phyloP scores from a whole-genome alignment of 163 green algal genomes.

The Trebouxiophyceae sp. region DNA sequence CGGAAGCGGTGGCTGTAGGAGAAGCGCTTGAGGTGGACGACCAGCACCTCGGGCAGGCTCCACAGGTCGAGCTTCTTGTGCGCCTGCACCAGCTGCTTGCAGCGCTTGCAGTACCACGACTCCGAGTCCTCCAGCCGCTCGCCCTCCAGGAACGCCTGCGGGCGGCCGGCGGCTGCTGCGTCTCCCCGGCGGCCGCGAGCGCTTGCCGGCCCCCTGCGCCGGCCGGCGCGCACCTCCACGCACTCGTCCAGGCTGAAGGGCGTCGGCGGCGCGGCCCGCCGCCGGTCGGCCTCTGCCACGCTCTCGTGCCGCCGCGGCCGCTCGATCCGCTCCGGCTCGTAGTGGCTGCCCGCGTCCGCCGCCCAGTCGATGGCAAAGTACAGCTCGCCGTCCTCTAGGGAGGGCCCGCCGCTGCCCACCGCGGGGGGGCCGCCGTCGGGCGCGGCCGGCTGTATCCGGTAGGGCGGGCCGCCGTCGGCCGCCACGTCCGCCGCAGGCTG shows the following conservation, averaged over 20 bases:
- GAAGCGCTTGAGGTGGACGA: slow-evolving; percentile 97
- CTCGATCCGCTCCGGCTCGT: slow-evolving; percentile 15
- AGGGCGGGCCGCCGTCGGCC: not conserved
- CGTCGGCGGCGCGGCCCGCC: not conserved
- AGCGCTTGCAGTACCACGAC: slow-evolving; percentile 69
- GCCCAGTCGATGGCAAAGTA: slow-evolving; percentile 4
- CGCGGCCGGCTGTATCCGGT: not conserved
- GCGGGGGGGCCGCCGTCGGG: too few species aligned
- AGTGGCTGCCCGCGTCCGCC: slow-evolving; percentile 3
- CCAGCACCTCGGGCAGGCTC: slow-evolving; percentile 73
- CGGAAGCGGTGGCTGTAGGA: slow-evolving; percentile 56
- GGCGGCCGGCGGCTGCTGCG: too few species aligned
- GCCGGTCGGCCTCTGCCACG: slow-evolving; percentile 1
- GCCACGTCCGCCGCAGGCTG: not conserved
- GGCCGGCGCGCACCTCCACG: not conserved
- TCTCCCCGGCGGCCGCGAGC: slow-evolving; percentile 68
- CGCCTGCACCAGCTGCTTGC: slow-evolving; percentile 68
- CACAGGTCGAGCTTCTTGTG: slow-evolving; percentile 95
- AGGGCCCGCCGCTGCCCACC: not conserved
- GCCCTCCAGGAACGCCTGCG: slow-evolving; percentile 68
- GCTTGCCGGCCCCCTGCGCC: slow-evolving; percentile 64
- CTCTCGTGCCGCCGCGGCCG: slow-evolving; percentile 16
- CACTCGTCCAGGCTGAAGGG: slow-evolving; percentile 7
- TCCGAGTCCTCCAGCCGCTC: slow-evolving; percentile 68
- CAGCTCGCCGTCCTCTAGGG: not conserved